A percentile compares a stretch with the other conserved stretches of the same genome.
Conservation (phyloP, 2,329 filamentous ascomycete genomes). For the Niveomyces coronatus region DNA sequence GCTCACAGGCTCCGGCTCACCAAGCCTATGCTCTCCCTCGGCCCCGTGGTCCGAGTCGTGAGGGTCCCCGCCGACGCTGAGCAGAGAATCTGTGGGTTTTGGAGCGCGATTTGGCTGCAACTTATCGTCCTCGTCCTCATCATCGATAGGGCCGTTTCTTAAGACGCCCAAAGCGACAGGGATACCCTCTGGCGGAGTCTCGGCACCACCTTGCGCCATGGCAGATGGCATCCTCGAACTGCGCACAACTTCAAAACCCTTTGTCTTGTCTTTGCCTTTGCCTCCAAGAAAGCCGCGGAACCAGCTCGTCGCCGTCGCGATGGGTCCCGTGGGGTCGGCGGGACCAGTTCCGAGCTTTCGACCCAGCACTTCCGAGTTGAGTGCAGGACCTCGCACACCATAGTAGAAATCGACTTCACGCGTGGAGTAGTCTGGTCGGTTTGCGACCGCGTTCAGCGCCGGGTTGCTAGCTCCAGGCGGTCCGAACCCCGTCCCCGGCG, state of each 20-base stretch:
- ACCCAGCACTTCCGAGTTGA: slow-evolving; percentile 71
- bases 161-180: slow-evolving; percentile 53
- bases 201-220: slow-evolving; percentile 47
- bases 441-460: slow-evolving; percentile 36
- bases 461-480: slow-evolving; percentile 12
- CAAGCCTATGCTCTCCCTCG: not conserved
- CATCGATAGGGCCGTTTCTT: slow-evolving; percentile 52
- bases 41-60: slow-evolving; percentile 33
- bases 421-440: slow-evolving; percentile 76
- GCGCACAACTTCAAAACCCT: slow-evolving; percentile 93
- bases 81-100: slow-evolving; percentile 22
- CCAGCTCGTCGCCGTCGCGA: slow-evolving; percentile 84
- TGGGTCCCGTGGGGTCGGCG: slow-evolving; percentile 84
- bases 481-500: slow-evolving; percentile 17
- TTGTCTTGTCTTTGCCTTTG: slow-evolving; percentile 88
- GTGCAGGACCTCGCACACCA: slow-evolving; percentile 75
- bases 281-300: slow-evolving; percentile 68
- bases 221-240: slow-evolving; percentile 78
- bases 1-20: slow-evolving; percentile 22
- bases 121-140: slow-evolving; percentile 43
- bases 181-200: slow-evolving; percentile 56
- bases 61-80: slow-evolving; percentile 37
- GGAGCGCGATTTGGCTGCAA: slow-evolving; percentile 14
- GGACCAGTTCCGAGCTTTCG: slow-evolving; percentile 87
- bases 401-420: slow-evolving; percentile 98